Evolutionary conservation across 2,329 filamentous ascomycete genomes (phyloP), one percentile per base, ranked within the genome.

Genomic region (Aureobasidium sp.): DNA sequence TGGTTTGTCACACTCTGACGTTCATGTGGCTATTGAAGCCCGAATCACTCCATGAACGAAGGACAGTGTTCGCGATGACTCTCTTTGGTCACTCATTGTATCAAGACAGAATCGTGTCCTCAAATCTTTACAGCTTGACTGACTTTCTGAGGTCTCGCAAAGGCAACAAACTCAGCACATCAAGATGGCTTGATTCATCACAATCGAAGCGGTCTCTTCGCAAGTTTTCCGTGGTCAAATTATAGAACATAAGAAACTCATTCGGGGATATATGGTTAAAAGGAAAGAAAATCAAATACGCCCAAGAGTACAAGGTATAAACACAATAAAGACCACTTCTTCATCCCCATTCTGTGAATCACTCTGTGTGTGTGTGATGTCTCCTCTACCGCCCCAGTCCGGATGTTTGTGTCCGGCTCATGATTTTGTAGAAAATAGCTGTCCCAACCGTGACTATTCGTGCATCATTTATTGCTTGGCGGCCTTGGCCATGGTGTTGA

Each of bases 401-500:
- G 34, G 52, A 51, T 44, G 36, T 50, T 50, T 32, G 15, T 59
- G 20, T 27, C 59, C 59, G 50, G 48, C 51, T 48, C 60, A 51
- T 62, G 10, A 43, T 62, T 53, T 62, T 53, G 12, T 17, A 53
- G 29, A 53, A 20, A 46, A 52, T 53, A 61, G 50, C 39, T 63
- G 56, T 60, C 56, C 56, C 37, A 17, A 50, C 17, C 46, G 56
- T 50, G 26, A 60, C 57, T 51, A 51, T 60, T 60, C 57, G 39
- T 59, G 56, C 43, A 36, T 53, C 56, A 29, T 59, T 47, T 64
- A 63, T 32, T 62, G 20, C 27, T 63, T 50, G 34, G 47, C 27
- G 32, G 24, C 13, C 60, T 94, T 95, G 69, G 93, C 92, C 93
- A 99, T 99, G 71, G 92, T 97, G 87, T 99, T 99, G 69, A 99